A percentile compares a stretch with the other conserved stretches of the same genome.
These are phyloP conservation scores for Aspergillus novoparasiticus DNA, from an alignment of 2,329 filamentous ascomycete genomes.

Conservation along the genomic window DNA sequence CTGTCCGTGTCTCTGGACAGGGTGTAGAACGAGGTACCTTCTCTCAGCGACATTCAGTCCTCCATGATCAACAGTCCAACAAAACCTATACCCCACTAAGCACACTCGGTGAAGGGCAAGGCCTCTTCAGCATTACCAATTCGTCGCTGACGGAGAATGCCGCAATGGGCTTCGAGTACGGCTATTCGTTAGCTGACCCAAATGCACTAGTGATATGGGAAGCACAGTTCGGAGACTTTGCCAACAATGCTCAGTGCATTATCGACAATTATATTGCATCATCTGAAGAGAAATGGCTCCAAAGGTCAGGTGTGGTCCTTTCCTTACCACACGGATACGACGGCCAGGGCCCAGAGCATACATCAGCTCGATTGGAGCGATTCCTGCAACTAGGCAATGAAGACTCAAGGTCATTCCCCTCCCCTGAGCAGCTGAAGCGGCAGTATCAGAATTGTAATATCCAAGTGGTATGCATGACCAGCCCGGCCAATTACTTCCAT, in stretches of 20 bases:
- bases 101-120: conserved; percentile 86
- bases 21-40: conserved; percentile 99
- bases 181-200: conserved; percentile 94
- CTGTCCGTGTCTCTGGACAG: conserved; percentile 96
- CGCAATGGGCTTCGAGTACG: conserved; percentile 93
- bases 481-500: conserved; percentile 6
- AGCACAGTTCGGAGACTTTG: conserved; percentile 98
- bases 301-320: conserved; percentile 3
- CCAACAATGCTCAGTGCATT: conserved; percentile 98
- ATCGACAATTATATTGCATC: conserved; percentile 99
- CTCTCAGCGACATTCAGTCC: conserved; percentile 94
- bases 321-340: conserved; percentile 7
- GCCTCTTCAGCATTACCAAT: conserved; percentile 94
- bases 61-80: conserved; percentile 96
- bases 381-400: conserved; percentile 5
- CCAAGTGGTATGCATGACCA: conserved; percentile 8
- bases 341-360: conserved; percentile 8
- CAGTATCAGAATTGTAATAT: conserved; percentile 8
- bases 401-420: not conserved
- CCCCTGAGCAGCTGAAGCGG: not conserved
- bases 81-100: conserved; percentile 89
- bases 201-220: conserved; percentile 99
- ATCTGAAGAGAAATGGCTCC: conserved; percentile 4
- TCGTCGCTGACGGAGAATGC: conserved; percentile 78
- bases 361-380: conserved; percentile 7